A percentile compares a stretch with the other conserved stretches of the same genome.
These are phyloP conservation scores for Xeromyces bisporus DNA, from an alignment of 495 filamentous ascomycete genomes.

Conservation along the genomic window DNA sequence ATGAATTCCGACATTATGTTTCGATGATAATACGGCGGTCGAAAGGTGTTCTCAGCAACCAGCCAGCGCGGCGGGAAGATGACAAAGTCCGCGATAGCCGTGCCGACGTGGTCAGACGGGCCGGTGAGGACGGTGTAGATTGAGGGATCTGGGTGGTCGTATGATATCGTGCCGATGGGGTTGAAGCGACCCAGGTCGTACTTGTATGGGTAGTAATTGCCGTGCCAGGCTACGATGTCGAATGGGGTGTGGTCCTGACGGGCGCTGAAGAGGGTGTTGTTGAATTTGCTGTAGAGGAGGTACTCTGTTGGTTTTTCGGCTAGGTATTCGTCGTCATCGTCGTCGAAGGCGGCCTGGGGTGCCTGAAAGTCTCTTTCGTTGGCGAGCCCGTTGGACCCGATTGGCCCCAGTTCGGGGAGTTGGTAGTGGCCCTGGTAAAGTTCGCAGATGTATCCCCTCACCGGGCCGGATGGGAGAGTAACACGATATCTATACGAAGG, in stretches of 20 bases:
- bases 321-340: conserved; percentile 34
- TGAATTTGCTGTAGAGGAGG: conserved; percentile 59
- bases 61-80: conserved; percentile 74
- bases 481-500: conserved; percentile 44
- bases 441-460: conserved; percentile 74
- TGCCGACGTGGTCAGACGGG: conserved; percentile 52
- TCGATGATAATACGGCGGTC: conserved; percentile 70
- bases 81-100: conserved; percentile 66
- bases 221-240: conserved; percentile 72
- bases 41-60: conserved; percentile 60
- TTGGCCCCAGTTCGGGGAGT: conserved; percentile 78
- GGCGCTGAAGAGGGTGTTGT: conserved; percentile 58
- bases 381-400: conserved; percentile 74
- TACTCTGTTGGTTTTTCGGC: conserved; percentile 25
- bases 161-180: conserved; percentile 54
- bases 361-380: conserved; percentile 82
- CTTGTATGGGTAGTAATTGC: conserved; percentile 66
- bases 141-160: conserved; percentile 67
- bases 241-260: conserved; percentile 61
- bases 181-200: conserved; percentile 74
- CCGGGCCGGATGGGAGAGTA: conserved; percentile 43
- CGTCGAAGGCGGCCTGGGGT: conserved; percentile 60
- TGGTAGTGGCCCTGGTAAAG: conserved; percentile 72
- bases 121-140: conserved; percentile 73
- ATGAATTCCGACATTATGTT: conserved; percentile 60